Evolutionary conservation across 2,329 filamentous ascomycete species (phyloP).

Genomic region (Lithohypha guttulata): DNA sequence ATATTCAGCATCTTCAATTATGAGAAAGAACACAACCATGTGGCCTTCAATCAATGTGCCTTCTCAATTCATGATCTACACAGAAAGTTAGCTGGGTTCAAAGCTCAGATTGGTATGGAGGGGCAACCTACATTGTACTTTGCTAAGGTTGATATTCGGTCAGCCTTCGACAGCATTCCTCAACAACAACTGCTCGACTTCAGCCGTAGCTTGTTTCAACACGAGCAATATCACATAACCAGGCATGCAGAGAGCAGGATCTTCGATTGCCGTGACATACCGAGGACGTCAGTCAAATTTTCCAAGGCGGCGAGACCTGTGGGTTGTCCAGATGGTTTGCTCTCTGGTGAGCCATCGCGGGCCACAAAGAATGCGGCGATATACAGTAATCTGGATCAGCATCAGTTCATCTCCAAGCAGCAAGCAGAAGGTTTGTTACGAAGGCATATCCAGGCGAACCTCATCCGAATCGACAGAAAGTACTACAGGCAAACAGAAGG

Average conservation of each 20-base stretch:
- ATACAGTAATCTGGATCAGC: constrained; percentile 60
- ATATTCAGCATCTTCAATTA: constrained; percentile 66
- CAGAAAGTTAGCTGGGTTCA: constrained; percentile 59
- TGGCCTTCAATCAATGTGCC: constrained; percentile 63
- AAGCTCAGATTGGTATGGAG: constrained; percentile 33
- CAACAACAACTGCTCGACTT: constrained; percentile 62
- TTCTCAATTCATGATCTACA: constrained; percentile 77
- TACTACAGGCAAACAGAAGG: constrained; percentile 79
- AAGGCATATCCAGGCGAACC: constrained; percentile 72
- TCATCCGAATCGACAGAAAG: constrained; percentile 79
- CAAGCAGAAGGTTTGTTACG: constrained; percentile 59
- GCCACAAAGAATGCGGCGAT: constrained; percentile 54
- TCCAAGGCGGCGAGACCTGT: constrained; percentile 16
- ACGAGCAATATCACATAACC: constrained; percentile 56
- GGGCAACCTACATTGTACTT: constrained; percentile 56
- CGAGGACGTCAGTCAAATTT: constrained; percentile 13
- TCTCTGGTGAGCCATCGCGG: constrained; percentile 10
- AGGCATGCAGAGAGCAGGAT: constrained; percentile 62
- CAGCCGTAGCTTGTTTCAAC: constrained; percentile 46
- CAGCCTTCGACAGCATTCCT: constrained; percentile 92
- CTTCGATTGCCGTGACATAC: constrained; percentile 15
- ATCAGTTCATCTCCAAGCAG: constrained; percentile 45
- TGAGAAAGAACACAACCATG: constrained; percentile 54
- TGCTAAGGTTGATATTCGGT: constrained; percentile 81
- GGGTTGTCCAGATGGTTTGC: constrained; percentile 1